Evolutionary conservation across 2,329 filamentous ascomycete species (phyloP).

Genomic region (Ascochyta koolunga): DNA sequence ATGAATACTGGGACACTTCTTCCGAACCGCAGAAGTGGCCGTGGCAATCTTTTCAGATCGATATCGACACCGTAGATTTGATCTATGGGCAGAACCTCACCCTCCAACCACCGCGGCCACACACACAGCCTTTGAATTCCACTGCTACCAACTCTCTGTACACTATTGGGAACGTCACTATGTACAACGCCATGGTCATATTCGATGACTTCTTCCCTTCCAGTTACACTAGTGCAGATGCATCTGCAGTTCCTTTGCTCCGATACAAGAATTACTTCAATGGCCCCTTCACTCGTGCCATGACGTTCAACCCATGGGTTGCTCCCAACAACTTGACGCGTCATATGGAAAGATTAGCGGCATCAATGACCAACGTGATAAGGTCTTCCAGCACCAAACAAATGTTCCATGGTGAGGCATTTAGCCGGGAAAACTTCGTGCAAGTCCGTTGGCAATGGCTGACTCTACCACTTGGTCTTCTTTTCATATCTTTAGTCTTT

Average conservation of each 20-base stretch:
- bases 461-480: constrained; percentile 27
- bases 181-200: not conserved
- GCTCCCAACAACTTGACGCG: constrained; percentile 28
- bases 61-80: too few species aligned
- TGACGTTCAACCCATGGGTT: constrained; percentile 23
- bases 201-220: constrained; percentile 35
- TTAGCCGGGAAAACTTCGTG: constrained; percentile 20
- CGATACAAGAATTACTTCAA: constrained; percentile 4
- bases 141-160: not conserved
- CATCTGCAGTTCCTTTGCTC: not conserved
- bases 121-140: not conserved
- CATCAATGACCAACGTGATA: constrained; percentile 27
- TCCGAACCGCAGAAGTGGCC: constrained; percentile 18
- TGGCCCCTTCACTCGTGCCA: not conserved
- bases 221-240: constrained; percentile 10
- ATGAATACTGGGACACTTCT: constrained; percentile 4
- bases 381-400: constrained; percentile 12
- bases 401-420: constrained; percentile 19
- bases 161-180: constrained; percentile 17
- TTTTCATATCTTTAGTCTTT: constrained; percentile 30
- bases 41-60: too few species aligned
- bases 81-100: constrained; percentile 17
- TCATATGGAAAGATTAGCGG: constrained; percentile 28
- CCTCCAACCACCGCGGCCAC: not conserved
- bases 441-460: constrained; percentile 36